A percentile compares a stretch with the other conserved stretches of the same genome.
phyloP scores from a whole-genome alignment of 2,329 filamentous ascomycete species.

The Biscogniauxia mediterranea region DNA sequence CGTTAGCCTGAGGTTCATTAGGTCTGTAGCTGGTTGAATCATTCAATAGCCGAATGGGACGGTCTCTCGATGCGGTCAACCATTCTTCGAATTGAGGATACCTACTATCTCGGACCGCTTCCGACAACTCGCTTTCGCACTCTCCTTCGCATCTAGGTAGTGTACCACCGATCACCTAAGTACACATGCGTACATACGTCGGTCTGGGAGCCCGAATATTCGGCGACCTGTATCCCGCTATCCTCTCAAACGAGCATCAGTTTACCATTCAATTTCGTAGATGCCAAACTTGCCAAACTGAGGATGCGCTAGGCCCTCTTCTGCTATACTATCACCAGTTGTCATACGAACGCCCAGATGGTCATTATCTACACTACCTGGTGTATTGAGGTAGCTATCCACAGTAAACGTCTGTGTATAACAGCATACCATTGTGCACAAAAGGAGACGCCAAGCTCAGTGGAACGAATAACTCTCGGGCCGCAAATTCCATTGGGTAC shows the following conservation, averaged over 20 bases:
- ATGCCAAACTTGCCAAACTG: background rate
- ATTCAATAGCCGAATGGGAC: slow-evolving; percentile 15
- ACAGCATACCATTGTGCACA: background rate
- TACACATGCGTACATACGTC: background rate
- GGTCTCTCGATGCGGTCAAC: slow-evolving; percentile 16
- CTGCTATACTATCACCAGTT: background rate
- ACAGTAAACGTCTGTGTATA: background rate
- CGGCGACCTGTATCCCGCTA: background rate
- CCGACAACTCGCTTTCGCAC: background rate
- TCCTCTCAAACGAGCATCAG: background rate
- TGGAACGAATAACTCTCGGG: background rate
- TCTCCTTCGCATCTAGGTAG: background rate
- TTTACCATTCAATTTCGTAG: background rate
- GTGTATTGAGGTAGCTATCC: background rate
- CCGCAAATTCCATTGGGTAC: background rate
- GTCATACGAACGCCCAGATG: background rate
- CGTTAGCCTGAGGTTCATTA: slow-evolving; percentile 6
- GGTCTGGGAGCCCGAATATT: background rate
- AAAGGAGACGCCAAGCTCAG: background rate
- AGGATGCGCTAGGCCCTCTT: background rate
- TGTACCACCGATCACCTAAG: background rate
- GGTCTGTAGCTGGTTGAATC: slow-evolving; percentile 3
- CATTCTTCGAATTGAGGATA: slow-evolving; percentile 6
- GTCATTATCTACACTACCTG: background rate
- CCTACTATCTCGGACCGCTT: background rate